These are phyloP conservation scores for Nidularia pulvinata DNA, from an alignment of 768 basidiomycete species.

Conservation along the genomic window DNA sequence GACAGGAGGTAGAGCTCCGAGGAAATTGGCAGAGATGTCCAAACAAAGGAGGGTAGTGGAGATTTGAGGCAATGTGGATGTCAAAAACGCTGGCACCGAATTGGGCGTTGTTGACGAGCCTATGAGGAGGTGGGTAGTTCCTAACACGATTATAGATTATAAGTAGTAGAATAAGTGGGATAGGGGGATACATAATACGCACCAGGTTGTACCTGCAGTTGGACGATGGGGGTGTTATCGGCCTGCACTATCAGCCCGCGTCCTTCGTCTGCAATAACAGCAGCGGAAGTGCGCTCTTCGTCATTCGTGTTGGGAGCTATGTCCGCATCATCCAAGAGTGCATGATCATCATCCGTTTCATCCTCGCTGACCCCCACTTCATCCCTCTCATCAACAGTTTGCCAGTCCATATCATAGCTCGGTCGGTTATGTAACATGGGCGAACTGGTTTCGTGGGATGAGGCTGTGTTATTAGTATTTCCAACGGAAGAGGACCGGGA, in stretches of 20 bases:
- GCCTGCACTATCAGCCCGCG: slow-evolving; percentile 82
- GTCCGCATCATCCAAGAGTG: slow-evolving; percentile 41
- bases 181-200: slow-evolving; percentile 20
- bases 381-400: slow-evolving; percentile 70
- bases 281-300: slow-evolving; percentile 76
- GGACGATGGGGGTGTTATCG: slow-evolving; percentile 55
- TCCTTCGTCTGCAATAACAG: slow-evolving; percentile 82
- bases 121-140: slow-evolving; percentile 92
- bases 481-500: slow-evolving; percentile 73
- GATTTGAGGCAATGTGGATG: slow-evolving; percentile 69
- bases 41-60: slow-evolving; percentile 82
- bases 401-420: slow-evolving; percentile 81
- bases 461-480: slow-evolving; percentile 30
- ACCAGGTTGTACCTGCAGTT: slow-evolving; percentile 77
- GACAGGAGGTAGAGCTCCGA: slow-evolving; percentile 80
- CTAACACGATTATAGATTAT: slow-evolving; percentile 36
- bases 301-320: slow-evolving; percentile 48
- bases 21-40: slow-evolving; percentile 90
- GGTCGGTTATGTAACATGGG: slow-evolving; percentile 59
- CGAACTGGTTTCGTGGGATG: slow-evolving; percentile 35
- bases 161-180: slow-evolving; percentile 5
- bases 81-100: slow-evolving; percentile 75
- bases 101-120: slow-evolving; percentile 80
- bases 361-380: slow-evolving; percentile 60
- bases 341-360: slow-evolving; percentile 49